Conservation (phyloP, 257 asterid species). For the Salvia rosmarinus region DNA sequence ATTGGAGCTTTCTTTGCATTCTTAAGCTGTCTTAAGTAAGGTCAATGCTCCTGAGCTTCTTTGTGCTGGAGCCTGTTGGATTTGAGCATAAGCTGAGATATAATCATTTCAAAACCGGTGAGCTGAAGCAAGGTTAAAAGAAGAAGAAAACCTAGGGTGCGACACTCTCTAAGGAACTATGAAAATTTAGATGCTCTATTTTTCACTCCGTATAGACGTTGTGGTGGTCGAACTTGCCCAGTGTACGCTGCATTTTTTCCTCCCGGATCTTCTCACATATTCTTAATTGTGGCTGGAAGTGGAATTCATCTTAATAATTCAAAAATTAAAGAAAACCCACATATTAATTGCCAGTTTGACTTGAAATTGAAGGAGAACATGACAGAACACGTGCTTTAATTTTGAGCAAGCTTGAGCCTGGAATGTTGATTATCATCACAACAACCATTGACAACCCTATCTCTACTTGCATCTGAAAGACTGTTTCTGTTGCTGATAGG, state of each 20-base stretch:
- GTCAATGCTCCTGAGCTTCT: not conserved
- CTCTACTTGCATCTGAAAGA: constrained; percentile 12
- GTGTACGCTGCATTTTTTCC: no score
- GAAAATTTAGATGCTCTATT: not conserved
- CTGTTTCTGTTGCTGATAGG: constrained; percentile 15
- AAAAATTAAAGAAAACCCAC: not conserved
- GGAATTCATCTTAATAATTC: not conserved
- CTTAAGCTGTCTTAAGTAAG: not conserved
- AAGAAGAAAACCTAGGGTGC: not conserved
- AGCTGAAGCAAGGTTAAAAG: not conserved
- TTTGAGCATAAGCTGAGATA: constrained; percentile 13
- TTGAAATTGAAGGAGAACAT: constrained; percentile 8
- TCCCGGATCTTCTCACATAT: not conserved
- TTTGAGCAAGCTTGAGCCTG: constrained; percentile 19
- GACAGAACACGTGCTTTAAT: not conserved
- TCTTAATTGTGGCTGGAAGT: constrained; percentile 5
- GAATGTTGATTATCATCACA: constrained; percentile 8
- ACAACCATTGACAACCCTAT: not conserved
- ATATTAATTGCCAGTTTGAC: constrained; percentile 14
- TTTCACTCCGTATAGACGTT: no score
- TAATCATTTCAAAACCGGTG: not conserved
- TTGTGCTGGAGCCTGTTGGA: constrained; percentile 5
- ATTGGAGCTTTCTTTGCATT: not conserved
- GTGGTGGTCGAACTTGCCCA: no score
- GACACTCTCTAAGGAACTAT: no score